Conservation (phyloP, 768 basidiomycete genomes). For the Lentinula detonsa region DNA sequence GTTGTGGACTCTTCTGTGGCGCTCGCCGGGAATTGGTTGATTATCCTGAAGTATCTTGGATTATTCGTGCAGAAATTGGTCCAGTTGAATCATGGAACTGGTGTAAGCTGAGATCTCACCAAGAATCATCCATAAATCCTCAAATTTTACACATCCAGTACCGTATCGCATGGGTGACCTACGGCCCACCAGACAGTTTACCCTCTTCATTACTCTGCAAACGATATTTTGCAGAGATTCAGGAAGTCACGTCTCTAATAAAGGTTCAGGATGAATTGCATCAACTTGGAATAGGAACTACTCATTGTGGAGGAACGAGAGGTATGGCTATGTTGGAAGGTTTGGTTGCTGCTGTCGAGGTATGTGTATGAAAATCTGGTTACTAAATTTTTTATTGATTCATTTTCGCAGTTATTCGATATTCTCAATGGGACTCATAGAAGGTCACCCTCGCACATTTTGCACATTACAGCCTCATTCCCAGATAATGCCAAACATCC, state of each 20-base stretch:
- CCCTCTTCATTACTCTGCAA: slow-evolving; percentile 53
- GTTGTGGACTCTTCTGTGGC: slow-evolving; percentile 3
- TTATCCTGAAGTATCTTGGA: neutral
- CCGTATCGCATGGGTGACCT: slow-evolving; percentile 52
- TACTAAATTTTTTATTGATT: neutral
- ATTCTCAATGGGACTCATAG: slow-evolving; percentile 15
- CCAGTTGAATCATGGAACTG: neutral
- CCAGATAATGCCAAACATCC: slow-evolving; percentile 54
- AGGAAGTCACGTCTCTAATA: slow-evolving; percentile 36
- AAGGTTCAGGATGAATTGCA: slow-evolving; percentile 30
- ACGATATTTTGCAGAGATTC: slow-evolving; percentile 47
- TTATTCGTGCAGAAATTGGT: neutral
- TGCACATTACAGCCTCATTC: slow-evolving; percentile 55
- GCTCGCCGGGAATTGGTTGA: neutral
- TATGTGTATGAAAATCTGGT: slow-evolving; percentile 18
- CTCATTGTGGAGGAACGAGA: slow-evolving; percentile 36
- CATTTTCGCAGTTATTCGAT: slow-evolving; percentile 31
- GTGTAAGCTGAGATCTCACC: neutral
- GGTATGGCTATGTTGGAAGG: slow-evolving; percentile 72
- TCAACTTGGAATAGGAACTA: slow-evolving; percentile 53
- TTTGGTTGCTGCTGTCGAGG: slow-evolving; percentile 65
- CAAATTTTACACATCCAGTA: neutral
- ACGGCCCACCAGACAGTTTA: slow-evolving; percentile 50
- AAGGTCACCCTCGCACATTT: slow-evolving; percentile 33
- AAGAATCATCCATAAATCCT: neutral